Evolutionary conservation across 202 grass and related monocot genomes (phyloP).

Genomic region (Digitaria exilis): DNA sequence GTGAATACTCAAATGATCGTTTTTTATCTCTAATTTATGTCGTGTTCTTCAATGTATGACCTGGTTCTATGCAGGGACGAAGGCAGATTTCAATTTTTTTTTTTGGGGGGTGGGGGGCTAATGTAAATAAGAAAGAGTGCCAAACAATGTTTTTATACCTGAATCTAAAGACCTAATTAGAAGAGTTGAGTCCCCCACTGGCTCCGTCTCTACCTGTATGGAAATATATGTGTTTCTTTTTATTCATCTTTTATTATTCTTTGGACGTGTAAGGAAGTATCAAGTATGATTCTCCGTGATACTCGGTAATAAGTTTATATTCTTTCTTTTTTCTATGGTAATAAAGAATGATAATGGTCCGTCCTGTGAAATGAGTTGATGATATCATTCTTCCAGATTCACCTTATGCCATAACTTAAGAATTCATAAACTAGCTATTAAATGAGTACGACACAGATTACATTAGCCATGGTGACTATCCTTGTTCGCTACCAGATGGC

Average conservation of each 20-base stretch:
- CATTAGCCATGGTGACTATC: conserved; percentile 95
- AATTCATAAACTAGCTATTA: conserved; percentile 93
- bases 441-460: conserved; percentile 92
- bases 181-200: too few species aligned
- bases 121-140: too few species aligned
- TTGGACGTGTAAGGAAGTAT: conserved; percentile 9
- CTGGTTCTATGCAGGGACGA: too few species aligned
- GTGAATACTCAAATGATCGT: too few species aligned
- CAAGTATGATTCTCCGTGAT: background rate
- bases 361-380: conserved; percentile 86
- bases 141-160: too few species aligned
- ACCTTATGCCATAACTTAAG: conserved; percentile 90
- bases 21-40: too few species aligned
- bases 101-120: too few species aligned
- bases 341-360: conserved; percentile 80
- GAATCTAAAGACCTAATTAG: too few species aligned
- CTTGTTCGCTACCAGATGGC: conserved; percentile 85
- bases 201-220: too few species aligned
- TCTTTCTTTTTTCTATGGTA: background rate
- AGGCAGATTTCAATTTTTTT: too few species aligned
- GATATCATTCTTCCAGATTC: conserved; percentile 85
- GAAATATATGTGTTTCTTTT: background rate
- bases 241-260: background rate
- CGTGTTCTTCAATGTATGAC: background rate
- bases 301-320: background rate